Evolutionary conservation across 2,329 filamentous ascomycete genomes (phyloP).

Genomic region (Fusarium veterinarium): DNA sequence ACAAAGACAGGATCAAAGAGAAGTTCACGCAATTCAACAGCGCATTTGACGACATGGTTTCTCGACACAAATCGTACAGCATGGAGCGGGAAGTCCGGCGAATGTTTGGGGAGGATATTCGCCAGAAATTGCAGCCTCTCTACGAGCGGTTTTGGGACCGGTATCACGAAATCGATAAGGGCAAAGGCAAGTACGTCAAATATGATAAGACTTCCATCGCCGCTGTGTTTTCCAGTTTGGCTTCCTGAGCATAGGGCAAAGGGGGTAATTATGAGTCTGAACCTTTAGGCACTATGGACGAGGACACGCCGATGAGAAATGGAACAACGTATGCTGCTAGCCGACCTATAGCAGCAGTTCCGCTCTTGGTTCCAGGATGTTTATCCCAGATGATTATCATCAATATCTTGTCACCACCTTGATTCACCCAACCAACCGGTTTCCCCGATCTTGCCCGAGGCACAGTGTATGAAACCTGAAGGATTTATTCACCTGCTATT

Average conservation of each 20-base stretch:
- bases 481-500: constrained; percentile 11
- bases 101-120: constrained; percentile 84
- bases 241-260: constrained; percentile 43
- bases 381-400: not conserved
- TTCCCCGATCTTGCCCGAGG: not conserved
- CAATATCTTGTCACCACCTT: not conserved
- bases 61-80: constrained; percentile 81
- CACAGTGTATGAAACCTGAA: not conserved
- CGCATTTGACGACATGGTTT: constrained; percentile 88
- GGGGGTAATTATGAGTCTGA: not conserved
- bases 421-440: not conserved
- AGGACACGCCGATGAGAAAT: not conserved
- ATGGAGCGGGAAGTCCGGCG: constrained; percentile 93
- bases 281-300: not conserved
- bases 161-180: constrained; percentile 97
- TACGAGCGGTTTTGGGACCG: constrained; percentile 97
- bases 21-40: constrained; percentile 95
- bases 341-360: not conserved
- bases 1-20: constrained; percentile 95
- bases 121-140: constrained; percentile 90
- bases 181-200: constrained; percentile 97
- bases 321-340: not conserved
- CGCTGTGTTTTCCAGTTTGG: constrained; percentile 67
- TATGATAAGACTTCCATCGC: constrained; percentile 90
- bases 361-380: not conserved